Percentiles rank a stretch among this genome's conserved stretches.
phyloP scores from a whole-genome alignment of 2,329 filamentous ascomycete species.

The Cordyceps cateniannulata region DNA sequence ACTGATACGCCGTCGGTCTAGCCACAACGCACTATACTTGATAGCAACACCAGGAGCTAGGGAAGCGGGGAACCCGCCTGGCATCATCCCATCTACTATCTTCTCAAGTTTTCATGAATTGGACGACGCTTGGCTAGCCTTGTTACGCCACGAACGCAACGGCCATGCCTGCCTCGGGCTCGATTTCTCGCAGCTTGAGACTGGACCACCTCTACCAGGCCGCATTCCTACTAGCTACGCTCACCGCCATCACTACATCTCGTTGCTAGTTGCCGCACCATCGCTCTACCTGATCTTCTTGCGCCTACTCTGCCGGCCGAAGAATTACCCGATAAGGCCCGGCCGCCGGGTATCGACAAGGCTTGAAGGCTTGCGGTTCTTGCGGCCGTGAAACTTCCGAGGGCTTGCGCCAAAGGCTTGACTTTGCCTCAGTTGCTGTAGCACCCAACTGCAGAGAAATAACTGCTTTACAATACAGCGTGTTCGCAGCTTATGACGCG shows the following conservation, averaged over 20 bases:
- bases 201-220: too few species aligned
- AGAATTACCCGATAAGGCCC: neutral
- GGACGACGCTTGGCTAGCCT: neutral
- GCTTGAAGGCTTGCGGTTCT: neutral
- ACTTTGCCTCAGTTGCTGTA: neutral
- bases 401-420: neutral
- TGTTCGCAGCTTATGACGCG: too few species aligned
- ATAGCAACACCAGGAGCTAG: too few species aligned
- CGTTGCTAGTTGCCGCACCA: neutral
- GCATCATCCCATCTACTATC: too few species aligned
- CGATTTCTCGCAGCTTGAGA: neutral
- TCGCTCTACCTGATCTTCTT: neutral
- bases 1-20: neutral
- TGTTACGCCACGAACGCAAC: neutral
- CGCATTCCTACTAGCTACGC: neutral
- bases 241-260: neutral
- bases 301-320: neutral
- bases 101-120: too few species aligned
- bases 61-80: too few species aligned
- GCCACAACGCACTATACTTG: neutral
- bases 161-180: neutral
- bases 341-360: neutral
- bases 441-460: neutral
- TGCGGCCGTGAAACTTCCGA: neutral
- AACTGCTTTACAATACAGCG: neutral